Conservation (phyloP, 202 grass and related monocot species). For the Hordeum pubiflorum region DNA sequence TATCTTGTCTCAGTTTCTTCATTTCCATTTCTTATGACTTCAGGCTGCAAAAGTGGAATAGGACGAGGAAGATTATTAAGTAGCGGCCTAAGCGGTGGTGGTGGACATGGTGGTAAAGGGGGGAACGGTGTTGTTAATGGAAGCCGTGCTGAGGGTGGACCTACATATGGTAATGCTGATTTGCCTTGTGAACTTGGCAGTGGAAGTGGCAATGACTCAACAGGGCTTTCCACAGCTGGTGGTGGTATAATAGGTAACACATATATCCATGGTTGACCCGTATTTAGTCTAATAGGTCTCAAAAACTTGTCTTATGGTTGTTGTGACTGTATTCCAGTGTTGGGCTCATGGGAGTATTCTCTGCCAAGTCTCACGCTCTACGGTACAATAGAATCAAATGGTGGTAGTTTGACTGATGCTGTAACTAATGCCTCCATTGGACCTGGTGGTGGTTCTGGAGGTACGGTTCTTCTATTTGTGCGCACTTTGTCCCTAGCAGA, state of each 20-base stretch:
- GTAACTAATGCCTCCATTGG: conserved; percentile 40
- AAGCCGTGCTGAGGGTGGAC: conserved; percentile 50
- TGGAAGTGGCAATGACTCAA: conserved; percentile 82
- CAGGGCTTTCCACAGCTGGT: conserved; percentile 66
- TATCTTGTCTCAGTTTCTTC: too few species aligned
- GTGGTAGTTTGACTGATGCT: conserved; percentile 44
- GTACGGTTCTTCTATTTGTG: conserved; percentile 93
- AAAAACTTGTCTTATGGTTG: conserved; percentile 7
- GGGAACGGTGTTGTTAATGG: conserved; percentile 46
- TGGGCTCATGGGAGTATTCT: conserved; percentile 94
- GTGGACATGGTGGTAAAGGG: conserved; percentile 92
- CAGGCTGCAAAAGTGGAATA: conserved; percentile 88
- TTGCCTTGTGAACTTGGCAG: conserved; percentile 98
- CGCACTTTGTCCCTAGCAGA: conserved; percentile 54
- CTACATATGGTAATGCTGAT: conserved; percentile 68
- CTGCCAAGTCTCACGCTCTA: conserved; percentile 55
- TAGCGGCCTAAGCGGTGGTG: conserved; percentile 69
- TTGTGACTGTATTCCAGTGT: conserved; percentile 52
- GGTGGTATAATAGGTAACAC: conserved; percentile 91
- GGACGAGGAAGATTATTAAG: conserved; percentile 62
- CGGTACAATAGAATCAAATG: conserved; percentile 88
- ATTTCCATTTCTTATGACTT: conserved; percentile 13
- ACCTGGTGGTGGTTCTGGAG: conserved; percentile 92
- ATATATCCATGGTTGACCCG: background rate
- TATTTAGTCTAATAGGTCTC: background rate